These are phyloP conservation scores for Diplodia intermedia DNA, from an alignment of 2,329 filamentous ascomycete genomes.

Conservation along the genomic window DNA sequence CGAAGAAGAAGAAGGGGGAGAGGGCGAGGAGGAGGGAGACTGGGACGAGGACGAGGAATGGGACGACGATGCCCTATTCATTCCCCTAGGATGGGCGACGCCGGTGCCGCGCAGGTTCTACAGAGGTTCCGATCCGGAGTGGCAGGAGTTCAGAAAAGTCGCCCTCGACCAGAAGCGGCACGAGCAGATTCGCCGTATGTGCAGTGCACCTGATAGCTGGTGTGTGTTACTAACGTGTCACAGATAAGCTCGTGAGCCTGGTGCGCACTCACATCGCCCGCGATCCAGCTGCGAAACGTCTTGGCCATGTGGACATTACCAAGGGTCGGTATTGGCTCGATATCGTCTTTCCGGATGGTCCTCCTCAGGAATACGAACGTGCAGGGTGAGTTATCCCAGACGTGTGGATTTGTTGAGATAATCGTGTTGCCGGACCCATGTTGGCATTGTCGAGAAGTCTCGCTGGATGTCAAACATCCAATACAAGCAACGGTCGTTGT, in stretches of 20 bases:
- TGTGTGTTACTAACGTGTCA: constrained; percentile 30
- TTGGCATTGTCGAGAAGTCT: neutral
- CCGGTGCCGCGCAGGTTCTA: constrained; percentile 53
- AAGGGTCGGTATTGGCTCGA: constrained; percentile 57
- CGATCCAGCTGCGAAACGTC: constrained; percentile 29
- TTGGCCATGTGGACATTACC: constrained; percentile 51
- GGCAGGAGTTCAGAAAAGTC: constrained; percentile 58
- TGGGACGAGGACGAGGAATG: constrained; percentile 42
- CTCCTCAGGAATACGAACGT: constrained; percentile 57
- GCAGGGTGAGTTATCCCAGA: constrained; percentile 46
- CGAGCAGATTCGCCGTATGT: constrained; percentile 34
- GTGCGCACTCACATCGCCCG: constrained; percentile 40
- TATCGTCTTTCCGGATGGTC: constrained; percentile 56
- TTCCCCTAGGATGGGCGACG: constrained; percentile 57
- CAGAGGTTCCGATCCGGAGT: constrained; percentile 60
- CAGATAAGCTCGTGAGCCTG: constrained; percentile 47
- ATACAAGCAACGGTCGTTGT: neutral
- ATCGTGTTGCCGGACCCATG: neutral
- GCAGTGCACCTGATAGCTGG: neutral
- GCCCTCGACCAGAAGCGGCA: constrained; percentile 52
- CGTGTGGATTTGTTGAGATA: neutral
- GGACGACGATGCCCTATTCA: constrained; percentile 49
- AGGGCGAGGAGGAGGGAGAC: constrained; percentile 43
- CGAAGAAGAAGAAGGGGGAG: constrained; percentile 42
- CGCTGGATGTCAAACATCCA: neutral